Base-by-base conservation (phyloP, 2,329 filamentous ascomycete genomes). In the Parafenestella ontariensis region DNA sequence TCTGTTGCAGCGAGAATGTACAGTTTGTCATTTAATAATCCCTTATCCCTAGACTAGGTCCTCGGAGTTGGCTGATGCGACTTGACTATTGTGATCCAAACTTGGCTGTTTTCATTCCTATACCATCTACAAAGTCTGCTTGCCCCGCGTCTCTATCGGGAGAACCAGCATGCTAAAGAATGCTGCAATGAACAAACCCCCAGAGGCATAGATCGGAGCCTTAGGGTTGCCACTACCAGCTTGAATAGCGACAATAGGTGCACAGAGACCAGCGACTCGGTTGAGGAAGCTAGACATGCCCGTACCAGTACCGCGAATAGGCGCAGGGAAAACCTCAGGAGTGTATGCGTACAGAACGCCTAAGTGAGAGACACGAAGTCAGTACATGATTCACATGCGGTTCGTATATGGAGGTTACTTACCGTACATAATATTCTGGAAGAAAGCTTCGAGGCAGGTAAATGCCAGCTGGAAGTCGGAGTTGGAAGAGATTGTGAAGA, bases 281-380 rank as follows among this genome's bases (percentile, higher is more conserved):
- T 91, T 92, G 56, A 91, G 73, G 68, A 90, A 89, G 68, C 86
- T 89, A 20, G 87, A 85, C 43, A 92, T 87, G 37, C 89, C 89
- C 0, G 86, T 89, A 5, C 88, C 89, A 0, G 88, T 89, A 5
- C 89, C 89, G 28, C 89, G 80, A 20, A 89, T 85, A 0, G 88
- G 87, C 0, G 88, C 87, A 0, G 89, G 89, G 75, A 92, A 91
- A 24, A 91, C 85, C 67, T 92, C 89, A 0, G 89, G 89, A 0
- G 89, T 91, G 70, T 90, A 92, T 7, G 89, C 87, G 24, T 26
- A 26, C 24, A 26, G 24, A 26, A 9, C n/a, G n/a, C n/a, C n/a
- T n/a, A n/a, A n/a, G n/a, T n/a, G n/a, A n/a, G n/a, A n/a, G n/a
- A n/a, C n/a, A n/a, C n/a, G n/a, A n/a, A n/a, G n/a, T n/a, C n/a